phyloP scores from a whole-genome alignment of 306 rosid genomes.

The Vigna trinervia region DNA sequence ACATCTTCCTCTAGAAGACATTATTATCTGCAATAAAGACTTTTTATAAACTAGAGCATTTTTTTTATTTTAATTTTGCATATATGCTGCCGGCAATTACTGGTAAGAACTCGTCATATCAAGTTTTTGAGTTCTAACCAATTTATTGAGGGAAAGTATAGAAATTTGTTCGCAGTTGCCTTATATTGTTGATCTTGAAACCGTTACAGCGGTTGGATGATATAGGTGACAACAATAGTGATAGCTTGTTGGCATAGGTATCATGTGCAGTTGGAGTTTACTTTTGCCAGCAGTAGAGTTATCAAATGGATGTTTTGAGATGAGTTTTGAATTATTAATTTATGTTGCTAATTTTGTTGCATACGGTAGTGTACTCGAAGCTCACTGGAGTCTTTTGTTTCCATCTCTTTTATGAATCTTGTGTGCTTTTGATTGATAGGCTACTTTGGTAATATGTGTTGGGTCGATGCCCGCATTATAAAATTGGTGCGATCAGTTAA shows the following conservation, averaged over 20 bases:
- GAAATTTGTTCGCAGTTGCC: constrained; percentile 46
- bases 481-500: not conserved
- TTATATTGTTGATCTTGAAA: constrained; percentile 2
- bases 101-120: constrained; percentile 49
- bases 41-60: constrained; percentile 30
- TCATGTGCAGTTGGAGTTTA: not conserved
- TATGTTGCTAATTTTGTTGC: not conserved
- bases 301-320: not conserved
- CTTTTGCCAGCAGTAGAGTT: not conserved
- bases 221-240: not conserved
- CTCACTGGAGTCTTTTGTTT: not conserved
- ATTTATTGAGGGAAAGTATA: constrained; percentile 44
- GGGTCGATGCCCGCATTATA: not conserved
- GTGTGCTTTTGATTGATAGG: not conserved
- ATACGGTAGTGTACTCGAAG: not conserved
- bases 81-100: constrained; percentile 44
- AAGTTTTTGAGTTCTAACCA: constrained; percentile 56
- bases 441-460: not conserved
- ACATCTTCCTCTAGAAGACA: constrained; percentile 65
- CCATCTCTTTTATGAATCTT: not conserved
- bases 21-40: constrained; percentile 18
- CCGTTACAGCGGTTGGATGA: not conserved
- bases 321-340: not conserved
- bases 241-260: not conserved
- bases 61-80: constrained; percentile 33